A percentile compares a stretch with the other conserved stretches of the same genome.
Evolutionary conservation across 306 rosid genomes (phyloP).

Genomic region (Dryas alaskensis): DNA sequence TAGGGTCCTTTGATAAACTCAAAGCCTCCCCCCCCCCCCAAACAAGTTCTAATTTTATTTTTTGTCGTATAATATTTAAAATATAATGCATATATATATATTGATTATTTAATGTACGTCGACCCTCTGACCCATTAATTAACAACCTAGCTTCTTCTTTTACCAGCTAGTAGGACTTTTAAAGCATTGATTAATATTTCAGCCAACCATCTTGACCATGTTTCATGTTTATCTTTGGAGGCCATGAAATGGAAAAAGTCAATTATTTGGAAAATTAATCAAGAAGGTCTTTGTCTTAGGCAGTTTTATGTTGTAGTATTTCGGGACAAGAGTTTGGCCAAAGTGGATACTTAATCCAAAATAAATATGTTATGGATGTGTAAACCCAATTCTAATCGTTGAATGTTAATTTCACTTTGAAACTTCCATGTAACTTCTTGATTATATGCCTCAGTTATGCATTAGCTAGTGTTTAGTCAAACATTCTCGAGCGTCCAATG

Average conservation of each 20-base stretch:
- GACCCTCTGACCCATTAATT: neutral
- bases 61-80: too few species aligned
- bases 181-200: neutral
- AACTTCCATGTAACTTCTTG: slow-evolving; percentile 12
- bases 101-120: too few species aligned
- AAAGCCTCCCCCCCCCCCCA: too few species aligned
- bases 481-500: neutral
- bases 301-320: slow-evolving; percentile 20
- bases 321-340: slow-evolving; percentile 16
- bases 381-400: neutral
- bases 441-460: neutral
- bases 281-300: neutral
- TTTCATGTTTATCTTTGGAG: slow-evolving; percentile 19
- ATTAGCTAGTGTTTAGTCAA: neutral
- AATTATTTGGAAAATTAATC: slow-evolving; percentile 16
- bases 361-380: neutral
- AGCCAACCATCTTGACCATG: slow-evolving; percentile 33
- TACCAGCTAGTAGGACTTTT: neutral
- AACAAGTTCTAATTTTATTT: too few species aligned
- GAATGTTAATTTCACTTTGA: neutral
- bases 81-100: too few species aligned
- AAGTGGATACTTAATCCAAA: neutral
- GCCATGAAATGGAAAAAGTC: slow-evolving; percentile 22
- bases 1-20: too few species aligned
- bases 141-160: neutral